Conservation (phyloP, 352 stramenopile species). For the Phytophthora sp. region DNA sequence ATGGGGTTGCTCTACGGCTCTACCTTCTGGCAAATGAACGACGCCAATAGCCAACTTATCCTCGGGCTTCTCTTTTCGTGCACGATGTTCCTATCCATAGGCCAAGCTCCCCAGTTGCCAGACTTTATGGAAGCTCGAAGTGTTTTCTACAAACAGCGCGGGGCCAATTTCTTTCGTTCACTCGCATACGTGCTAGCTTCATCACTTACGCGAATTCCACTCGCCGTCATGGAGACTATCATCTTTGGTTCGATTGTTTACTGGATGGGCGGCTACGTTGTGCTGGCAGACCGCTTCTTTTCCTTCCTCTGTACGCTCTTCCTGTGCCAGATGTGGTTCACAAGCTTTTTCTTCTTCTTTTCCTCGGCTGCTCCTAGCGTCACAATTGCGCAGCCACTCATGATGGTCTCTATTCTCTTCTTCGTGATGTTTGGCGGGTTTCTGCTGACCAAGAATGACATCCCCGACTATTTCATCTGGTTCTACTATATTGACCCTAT, state of each 20-base stretch:
- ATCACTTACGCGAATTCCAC: constrained; percentile 44
- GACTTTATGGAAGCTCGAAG: constrained; percentile 67
- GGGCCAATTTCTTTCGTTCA: constrained; percentile 83
- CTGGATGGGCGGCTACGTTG: constrained; percentile 85
- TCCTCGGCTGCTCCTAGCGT: no score
- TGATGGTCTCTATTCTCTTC: no score
- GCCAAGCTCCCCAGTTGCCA: constrained; percentile 72
- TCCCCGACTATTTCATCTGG: constrained; percentile 65
- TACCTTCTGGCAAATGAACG: constrained; percentile 58
- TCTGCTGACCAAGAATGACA: no score
- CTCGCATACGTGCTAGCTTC: constrained; percentile 70
- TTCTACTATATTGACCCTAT: constrained; percentile 78
- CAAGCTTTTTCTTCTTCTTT: constrained; percentile 67
- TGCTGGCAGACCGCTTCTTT: constrained; percentile 35
- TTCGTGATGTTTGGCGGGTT: no score
- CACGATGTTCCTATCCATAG: constrained; percentile 82
- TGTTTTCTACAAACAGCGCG: constrained; percentile 90
- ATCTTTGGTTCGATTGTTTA: constrained; percentile 85
- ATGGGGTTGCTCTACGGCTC: constrained; percentile 63
- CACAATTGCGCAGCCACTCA: no score
- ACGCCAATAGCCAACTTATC: constrained; percentile 50
- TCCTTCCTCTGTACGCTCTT: constrained; percentile 61
- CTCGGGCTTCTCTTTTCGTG: constrained; percentile 88
- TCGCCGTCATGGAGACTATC: constrained; percentile 65
- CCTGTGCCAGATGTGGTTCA: constrained; percentile 64